Conservation (phyloP, 2,329 filamentous ascomycete genomes). For the Trichothecium roseum region DNA sequence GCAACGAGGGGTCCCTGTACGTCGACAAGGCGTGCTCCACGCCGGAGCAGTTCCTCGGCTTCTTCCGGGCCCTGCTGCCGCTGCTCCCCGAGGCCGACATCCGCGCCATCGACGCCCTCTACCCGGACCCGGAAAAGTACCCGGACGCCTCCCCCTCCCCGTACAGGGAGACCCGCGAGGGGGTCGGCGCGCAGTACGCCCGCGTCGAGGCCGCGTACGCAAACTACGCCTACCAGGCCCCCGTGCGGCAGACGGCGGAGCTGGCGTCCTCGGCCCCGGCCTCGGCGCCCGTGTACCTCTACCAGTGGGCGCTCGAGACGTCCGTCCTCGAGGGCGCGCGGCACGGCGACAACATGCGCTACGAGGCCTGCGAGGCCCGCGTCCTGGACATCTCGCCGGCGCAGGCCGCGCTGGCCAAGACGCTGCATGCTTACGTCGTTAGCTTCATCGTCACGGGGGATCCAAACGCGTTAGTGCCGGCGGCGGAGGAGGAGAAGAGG, state of each 20-base stretch:
- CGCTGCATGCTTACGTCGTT: slow-evolving; percentile 34
- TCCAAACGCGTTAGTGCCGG: slow-evolving; percentile 25
- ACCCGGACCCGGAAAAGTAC: slow-evolving; percentile 41
- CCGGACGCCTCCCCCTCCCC: slow-evolving; percentile 15
- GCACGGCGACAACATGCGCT: slow-evolving; percentile 37
- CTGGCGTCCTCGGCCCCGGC: slow-evolving; percentile 6
- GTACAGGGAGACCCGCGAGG: slow-evolving; percentile 26
- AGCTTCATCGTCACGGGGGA: slow-evolving; percentile 36
- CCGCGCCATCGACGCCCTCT: slow-evolving; percentile 41
- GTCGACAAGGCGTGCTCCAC: slow-evolving; percentile 39
- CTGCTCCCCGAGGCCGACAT: slow-evolving; percentile 41
- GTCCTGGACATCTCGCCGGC: slow-evolving; percentile 22
- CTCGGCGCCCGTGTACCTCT: slow-evolving; percentile 11
- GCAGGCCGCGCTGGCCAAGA: slow-evolving; percentile 30
- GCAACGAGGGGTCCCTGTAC: slow-evolving; percentile 58
- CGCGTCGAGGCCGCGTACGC: slow-evolving; percentile 43
- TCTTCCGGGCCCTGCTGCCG: slow-evolving; percentile 52
- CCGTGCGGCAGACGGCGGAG: slow-evolving; percentile 37
- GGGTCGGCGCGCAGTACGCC: slow-evolving; percentile 40
- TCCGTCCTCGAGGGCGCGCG: slow-evolving; percentile 31
- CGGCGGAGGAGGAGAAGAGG: slow-evolving; percentile 6
- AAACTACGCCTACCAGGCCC: slow-evolving; percentile 42
- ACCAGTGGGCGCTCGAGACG: slow-evolving; percentile 33
- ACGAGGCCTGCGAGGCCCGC: slow-evolving; percentile 29
- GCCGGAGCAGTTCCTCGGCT: slow-evolving; percentile 41